phyloP scores from a whole-genome alignment of 225 moss, liverwort and hornwort genomes.

The Sphagnum tenellum region DNA sequence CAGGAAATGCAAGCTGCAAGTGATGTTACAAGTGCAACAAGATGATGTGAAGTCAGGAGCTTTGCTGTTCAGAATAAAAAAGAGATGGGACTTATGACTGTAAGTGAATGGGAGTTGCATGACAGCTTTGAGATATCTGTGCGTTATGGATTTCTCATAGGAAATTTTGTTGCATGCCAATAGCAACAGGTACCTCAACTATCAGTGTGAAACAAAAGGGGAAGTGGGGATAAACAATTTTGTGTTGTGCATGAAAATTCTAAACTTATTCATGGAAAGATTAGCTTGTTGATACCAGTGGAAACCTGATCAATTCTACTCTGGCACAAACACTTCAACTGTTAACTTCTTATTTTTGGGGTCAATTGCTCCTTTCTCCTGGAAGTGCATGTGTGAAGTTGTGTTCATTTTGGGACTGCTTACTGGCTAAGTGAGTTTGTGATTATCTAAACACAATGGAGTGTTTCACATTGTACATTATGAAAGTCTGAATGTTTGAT shows the following conservation, averaged over 20 bases:
- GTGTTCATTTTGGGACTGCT: too few species aligned
- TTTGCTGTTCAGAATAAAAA: conserved; percentile 91
- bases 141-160: background rate
- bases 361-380: too few species aligned
- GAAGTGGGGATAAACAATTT: background rate
- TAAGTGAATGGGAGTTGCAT: background rate
- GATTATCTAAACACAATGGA: too few species aligned
- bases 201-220: background rate
- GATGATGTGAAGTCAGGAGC: conserved; percentile 48
- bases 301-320: too few species aligned
- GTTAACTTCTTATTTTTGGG: too few species aligned
- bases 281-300: too few species aligned
- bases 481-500: too few species aligned
- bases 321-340: too few species aligned
- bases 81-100: conserved; percentile 74
- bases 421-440: too few species aligned
- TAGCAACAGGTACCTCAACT: background rate
- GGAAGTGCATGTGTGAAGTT: too few species aligned
- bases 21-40: conserved; percentile 97
- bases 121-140: background rate
- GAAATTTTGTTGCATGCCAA: background rate
- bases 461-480: too few species aligned
- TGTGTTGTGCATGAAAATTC: background rate
- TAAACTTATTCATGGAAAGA: too few species aligned
- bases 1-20: conserved; percentile 85